Conservation (phyloP, 768 basidiomycete genomes). For the Lactarius deliciosus region DNA sequence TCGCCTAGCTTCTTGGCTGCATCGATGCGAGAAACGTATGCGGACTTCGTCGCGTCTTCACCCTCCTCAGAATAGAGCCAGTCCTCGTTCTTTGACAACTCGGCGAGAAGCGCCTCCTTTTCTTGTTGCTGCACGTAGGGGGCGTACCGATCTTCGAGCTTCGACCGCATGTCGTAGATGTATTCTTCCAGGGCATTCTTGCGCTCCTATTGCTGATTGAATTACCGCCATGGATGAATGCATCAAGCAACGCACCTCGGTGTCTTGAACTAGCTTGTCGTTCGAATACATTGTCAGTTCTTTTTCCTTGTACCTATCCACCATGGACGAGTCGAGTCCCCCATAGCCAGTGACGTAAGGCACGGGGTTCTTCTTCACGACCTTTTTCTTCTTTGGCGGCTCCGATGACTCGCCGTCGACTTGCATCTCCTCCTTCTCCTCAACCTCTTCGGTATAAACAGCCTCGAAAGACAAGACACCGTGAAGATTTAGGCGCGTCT, state of each 20-base stretch:
- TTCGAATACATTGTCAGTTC: slow-evolving; percentile 87
- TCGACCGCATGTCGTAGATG: slow-evolving; percentile 91
- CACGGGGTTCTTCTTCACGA: slow-evolving; percentile 81
- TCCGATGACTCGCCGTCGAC: slow-evolving; percentile 48
- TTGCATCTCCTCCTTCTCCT: slow-evolving; percentile 74
- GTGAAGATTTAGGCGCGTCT: slow-evolving; percentile 83
- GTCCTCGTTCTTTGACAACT: slow-evolving; percentile 81
- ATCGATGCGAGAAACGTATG: slow-evolving; percentile 85
- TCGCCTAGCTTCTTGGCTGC: slow-evolving; percentile 83
- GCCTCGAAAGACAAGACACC: slow-evolving; percentile 85
- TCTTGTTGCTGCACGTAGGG: slow-evolving; percentile 71
- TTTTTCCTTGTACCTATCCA: slow-evolving; percentile 71
- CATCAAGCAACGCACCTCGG: slow-evolving; percentile 63
- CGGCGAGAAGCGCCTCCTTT: slow-evolving; percentile 70
- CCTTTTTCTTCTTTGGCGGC: slow-evolving; percentile 80
- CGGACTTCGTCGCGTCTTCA: slow-evolving; percentile 93
- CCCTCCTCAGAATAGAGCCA: slow-evolving; percentile 98
- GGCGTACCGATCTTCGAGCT: slow-evolving; percentile 87
- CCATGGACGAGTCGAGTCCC: slow-evolving; percentile 58
- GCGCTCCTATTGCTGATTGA: slow-evolving; percentile 61
- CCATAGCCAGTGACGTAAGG: slow-evolving; percentile 65
- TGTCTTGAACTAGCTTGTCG: slow-evolving; percentile 97
- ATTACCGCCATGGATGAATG: slow-evolving; percentile 13
- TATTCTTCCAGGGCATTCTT: slow-evolving; percentile 99
- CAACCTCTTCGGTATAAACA: slow-evolving; percentile 81